Percentiles rank a stretch among this genome's conserved stretches.
These are phyloP conservation scores for Mucor piriformis DNA, from an alignment of 371 early-diverging fungal genomes.

Conservation along the genomic window DNA sequence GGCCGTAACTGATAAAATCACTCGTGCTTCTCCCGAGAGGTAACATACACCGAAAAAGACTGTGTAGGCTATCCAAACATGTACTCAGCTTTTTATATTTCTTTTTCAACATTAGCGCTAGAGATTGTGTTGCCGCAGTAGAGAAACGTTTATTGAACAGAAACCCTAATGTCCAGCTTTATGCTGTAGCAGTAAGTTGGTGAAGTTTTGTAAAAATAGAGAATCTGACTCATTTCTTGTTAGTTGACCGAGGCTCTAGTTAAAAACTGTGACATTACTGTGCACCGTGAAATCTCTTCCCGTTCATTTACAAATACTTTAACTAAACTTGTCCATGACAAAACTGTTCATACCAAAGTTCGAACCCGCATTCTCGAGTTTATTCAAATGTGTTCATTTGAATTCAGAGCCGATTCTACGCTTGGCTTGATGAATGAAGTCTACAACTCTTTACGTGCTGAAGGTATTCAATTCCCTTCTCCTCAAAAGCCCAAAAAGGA, in stretches of 20 bases:
- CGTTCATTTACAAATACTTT: conserved; percentile 85
- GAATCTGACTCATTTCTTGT: not conserved
- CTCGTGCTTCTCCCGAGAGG: conserved; percentile 53
- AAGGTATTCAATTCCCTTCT: conserved; percentile 76
- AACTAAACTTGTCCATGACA: conserved; percentile 74
- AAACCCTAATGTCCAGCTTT: conserved; percentile 87
- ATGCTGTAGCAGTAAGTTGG: conserved; percentile 71
- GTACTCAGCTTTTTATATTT: not conserved
- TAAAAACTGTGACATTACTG: conserved; percentile 84
- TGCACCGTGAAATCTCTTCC: conserved; percentile 85
- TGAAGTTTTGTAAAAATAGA: too few species aligned
- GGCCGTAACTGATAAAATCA: conserved; percentile 86
- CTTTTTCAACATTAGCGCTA: conserved; percentile 47
- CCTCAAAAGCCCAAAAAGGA: conserved; percentile 83
- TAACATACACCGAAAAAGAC: too few species aligned
- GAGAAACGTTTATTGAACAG: conserved; percentile 73
- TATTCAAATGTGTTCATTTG: conserved; percentile 90
- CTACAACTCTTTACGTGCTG: conserved; percentile 65
- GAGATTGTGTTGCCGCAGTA: conserved; percentile 75
- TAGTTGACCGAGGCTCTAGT: conserved; percentile 84
- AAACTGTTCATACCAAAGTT: conserved; percentile 76
- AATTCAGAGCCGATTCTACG: conserved; percentile 78
- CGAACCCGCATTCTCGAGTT: conserved; percentile 79
- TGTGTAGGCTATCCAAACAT: too few species aligned
- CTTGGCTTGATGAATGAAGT: conserved; percentile 89